These are phyloP conservation scores for Geotrichum armillariae DNA, from an alignment of 1,139 yeast species.

Conservation along the genomic window DNA sequence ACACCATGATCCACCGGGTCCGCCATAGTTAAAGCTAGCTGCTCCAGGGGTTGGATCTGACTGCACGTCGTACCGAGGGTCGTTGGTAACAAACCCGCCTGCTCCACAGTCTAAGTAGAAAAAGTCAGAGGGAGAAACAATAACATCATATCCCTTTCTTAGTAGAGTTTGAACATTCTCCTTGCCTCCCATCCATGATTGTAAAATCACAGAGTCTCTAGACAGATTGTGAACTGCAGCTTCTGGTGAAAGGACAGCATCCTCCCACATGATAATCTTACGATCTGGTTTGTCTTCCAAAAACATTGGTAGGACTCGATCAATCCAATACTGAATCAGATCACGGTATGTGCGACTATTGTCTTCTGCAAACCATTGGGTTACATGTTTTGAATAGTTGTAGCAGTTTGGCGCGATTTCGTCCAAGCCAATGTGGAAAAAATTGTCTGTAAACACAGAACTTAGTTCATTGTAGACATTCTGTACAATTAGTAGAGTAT, in stretches of 20 bases:
- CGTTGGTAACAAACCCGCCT: slow-evolving; percentile 48
- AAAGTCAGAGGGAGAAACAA: slow-evolving; percentile 44
- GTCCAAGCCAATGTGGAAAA: slow-evolving; percentile 51
- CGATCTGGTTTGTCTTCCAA: slow-evolving; percentile 30
- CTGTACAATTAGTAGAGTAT: slow-evolving; percentile 42
- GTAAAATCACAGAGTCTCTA: slow-evolving; percentile 39
- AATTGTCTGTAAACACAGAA: slow-evolving; percentile 41
- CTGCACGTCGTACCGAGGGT: slow-evolving; percentile 39
- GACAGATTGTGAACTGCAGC: slow-evolving; percentile 14
- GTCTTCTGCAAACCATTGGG: slow-evolving; percentile 40
- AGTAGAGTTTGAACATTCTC: slow-evolving; percentile 40
- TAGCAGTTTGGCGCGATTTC: slow-evolving; percentile 46
- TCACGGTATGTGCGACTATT: slow-evolving; percentile 38
- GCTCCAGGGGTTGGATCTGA: slow-evolving; percentile 33
- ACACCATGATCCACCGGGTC: slow-evolving; percentile 51
- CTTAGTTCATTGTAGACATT: slow-evolving; percentile 45
- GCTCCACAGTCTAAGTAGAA: slow-evolving; percentile 51
- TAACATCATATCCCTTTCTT: slow-evolving; percentile 45
- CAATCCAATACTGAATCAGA: slow-evolving; percentile 46
- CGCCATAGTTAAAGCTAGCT: slow-evolving; percentile 41
- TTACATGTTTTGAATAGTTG: slow-evolving; percentile 38
- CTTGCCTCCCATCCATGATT: slow-evolving; percentile 44
- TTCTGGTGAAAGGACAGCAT: slow-evolving; percentile 40
- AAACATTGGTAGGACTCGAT: slow-evolving; percentile 44
- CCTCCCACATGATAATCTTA: slow-evolving; percentile 52